Percentiles rank a stretch among this genome's conserved stretches.
Conservation (phyloP, 2,329 filamentous ascomycete genomes). For the Clarireedia homoeocarpa region DNA sequence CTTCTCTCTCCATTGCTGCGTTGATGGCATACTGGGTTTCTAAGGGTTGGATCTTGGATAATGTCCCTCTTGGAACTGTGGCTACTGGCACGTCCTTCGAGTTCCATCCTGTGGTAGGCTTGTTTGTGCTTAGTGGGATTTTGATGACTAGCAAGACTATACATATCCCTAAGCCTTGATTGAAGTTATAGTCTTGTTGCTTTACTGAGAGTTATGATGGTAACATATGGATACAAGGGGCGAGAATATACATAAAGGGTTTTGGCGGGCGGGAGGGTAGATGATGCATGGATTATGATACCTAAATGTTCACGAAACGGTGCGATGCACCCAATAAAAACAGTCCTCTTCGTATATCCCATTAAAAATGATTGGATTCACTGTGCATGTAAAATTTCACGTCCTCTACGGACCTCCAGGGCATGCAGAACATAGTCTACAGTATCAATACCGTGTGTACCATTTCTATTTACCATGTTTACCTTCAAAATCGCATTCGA, state of each 20-base stretch:
- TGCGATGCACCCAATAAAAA: neutral
- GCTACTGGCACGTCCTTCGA: slow-evolving; percentile 62
- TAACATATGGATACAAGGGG: neutral
- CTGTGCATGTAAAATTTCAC: neutral
- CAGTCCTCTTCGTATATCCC: neutral
- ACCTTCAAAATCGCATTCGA: no score
- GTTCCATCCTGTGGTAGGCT: slow-evolving; percentile 71
- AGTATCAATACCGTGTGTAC: no score
- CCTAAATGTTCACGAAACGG: slow-evolving; percentile 4
- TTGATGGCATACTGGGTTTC: slow-evolving; percentile 87
- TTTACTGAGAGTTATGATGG: neutral
- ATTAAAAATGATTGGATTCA: neutral
- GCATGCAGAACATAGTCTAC: no score
- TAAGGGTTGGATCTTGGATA: slow-evolving; percentile 69
- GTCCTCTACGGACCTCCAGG: no score
- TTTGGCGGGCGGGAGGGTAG: neutral
- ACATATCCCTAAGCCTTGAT: slow-evolving; percentile 82
- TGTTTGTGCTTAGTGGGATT: slow-evolving; percentile 86
- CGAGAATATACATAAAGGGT: neutral
- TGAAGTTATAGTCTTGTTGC: neutral
- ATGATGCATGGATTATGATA: slow-evolving; percentile 7
- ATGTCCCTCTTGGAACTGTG: slow-evolving; percentile 69
- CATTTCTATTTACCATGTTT: no score
- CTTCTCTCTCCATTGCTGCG: slow-evolving; percentile 69
- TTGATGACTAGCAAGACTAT: slow-evolving; percentile 94